phyloP scores from a whole-genome alignment of 331 rosid genomes.

The Rhamnella rubrinervis region DNA sequence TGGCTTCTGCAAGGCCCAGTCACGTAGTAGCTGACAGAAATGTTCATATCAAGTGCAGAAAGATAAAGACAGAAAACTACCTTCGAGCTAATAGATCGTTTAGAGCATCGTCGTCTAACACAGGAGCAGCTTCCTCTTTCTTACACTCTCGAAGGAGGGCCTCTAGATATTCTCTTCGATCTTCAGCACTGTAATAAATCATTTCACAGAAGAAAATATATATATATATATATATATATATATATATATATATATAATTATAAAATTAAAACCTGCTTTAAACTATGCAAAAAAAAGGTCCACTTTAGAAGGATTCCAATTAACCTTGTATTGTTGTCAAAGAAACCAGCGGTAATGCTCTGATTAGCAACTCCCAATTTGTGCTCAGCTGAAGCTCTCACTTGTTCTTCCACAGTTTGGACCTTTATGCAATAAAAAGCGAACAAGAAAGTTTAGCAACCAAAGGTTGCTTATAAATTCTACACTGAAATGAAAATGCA shows the following conservation, averaged over 20 bases:
- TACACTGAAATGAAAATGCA: background rate
- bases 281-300: slow-evolving; percentile 6
- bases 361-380: slow-evolving; percentile 98
- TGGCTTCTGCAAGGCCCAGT: background rate
- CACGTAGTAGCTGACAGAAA: slow-evolving; percentile 10
- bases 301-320: slow-evolving; percentile 17
- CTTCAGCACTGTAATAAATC: slow-evolving; percentile 81
- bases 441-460: slow-evolving; percentile 1
- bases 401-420: slow-evolving; percentile 99
- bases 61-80: slow-evolving; percentile 37
- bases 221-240: too few species aligned
- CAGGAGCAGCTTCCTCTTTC: slow-evolving; percentile 99
- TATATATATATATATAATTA: too few species aligned
- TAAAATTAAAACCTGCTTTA: slow-evolving; percentile 2
- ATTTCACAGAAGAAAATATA: slow-evolving; percentile 12
- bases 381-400: slow-evolving; percentile 99
- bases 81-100: slow-evolving; percentile 97
- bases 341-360: slow-evolving; percentile 99
- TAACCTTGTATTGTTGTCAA: slow-evolving; percentile 97
- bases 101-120: slow-evolving; percentile 89
- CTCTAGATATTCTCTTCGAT: slow-evolving; percentile 97
- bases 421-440: slow-evolving; percentile 49
- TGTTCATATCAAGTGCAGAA: slow-evolving; percentile 10
- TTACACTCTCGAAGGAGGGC: slow-evolving; percentile 93
- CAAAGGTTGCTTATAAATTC: background rate